Percentiles rank a stretch among this genome's conserved stretches.
phyloP scores from a whole-genome alignment of 2,329 filamentous ascomycete genomes.

The Talaromyces verruculosus region DNA sequence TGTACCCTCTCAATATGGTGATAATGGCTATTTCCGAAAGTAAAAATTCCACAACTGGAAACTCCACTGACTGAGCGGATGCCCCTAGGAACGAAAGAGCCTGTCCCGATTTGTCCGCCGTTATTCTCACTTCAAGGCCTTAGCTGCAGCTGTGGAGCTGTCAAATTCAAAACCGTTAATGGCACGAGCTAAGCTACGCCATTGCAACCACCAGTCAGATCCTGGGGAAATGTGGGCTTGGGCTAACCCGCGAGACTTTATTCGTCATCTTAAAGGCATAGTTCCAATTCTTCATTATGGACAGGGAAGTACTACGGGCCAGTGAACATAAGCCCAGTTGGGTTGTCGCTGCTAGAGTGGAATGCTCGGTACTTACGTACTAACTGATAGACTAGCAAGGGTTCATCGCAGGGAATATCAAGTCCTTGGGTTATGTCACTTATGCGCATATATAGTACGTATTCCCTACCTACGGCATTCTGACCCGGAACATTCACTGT shows the following conservation, averaged over 20 bases:
- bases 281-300: not conserved
- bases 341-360: not conserved
- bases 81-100: not conserved
- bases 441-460: too few species aligned
- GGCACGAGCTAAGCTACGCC: not conserved
- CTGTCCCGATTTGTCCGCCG: not conserved
- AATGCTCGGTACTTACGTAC: not conserved
- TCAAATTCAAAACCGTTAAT: not conserved
- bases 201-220: not conserved
- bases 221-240: not conserved
- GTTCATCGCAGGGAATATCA: not conserved
- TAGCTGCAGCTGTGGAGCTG: slow-evolving; percentile 9
- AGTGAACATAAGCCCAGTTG: not conserved
- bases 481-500: not conserved
- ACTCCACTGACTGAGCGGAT: not conserved
- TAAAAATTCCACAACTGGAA: not conserved
- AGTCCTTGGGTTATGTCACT: not conserved
- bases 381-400: not conserved
- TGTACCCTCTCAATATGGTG: not conserved
- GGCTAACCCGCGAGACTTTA: not conserved
- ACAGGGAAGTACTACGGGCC: not conserved
- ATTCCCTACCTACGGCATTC: not conserved
- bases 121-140: not conserved
- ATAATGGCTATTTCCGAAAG: not conserved
- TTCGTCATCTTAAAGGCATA: not conserved